Evolutionary conservation across 78 protist genomes (phyloP).

Genomic region (Cyanophora paradoxa): DNA sequence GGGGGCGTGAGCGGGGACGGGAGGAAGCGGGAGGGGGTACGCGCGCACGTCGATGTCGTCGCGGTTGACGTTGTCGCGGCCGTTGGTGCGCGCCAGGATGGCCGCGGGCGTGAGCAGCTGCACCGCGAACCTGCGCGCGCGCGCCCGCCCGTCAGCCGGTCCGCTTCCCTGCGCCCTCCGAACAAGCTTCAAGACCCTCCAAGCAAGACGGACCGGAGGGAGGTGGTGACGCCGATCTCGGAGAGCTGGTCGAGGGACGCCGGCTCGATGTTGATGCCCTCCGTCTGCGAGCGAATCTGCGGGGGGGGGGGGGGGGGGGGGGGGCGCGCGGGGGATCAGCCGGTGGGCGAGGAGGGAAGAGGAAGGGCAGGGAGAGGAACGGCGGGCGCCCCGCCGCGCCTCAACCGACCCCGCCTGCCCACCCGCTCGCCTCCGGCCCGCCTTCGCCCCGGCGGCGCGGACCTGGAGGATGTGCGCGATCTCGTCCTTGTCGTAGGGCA

Average conservation of each 20-base stretch:
- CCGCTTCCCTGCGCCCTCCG: background rate
- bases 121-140: constrained; percentile 73
- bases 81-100: constrained; percentile 78
- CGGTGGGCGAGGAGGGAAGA: background rate
- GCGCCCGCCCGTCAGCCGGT: background rate
- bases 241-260: constrained; percentile 58
- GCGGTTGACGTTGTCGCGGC: constrained; percentile 10
- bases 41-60: constrained; percentile 11
- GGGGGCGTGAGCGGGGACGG: constrained; percentile 51
- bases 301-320: background rate
- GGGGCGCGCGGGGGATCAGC: background rate
- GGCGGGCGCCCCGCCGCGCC: too few relatives aligned
- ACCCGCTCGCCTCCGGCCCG: constrained; percentile 1
- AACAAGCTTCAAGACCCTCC: background rate
- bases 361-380: too few relatives aligned
- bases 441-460: constrained; percentile 1
- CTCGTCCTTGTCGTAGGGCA: constrained; percentile 75
- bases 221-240: constrained; percentile 62
- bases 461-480: constrained; percentile 39
- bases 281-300: background rate
- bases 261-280: background rate
- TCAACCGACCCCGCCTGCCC: constrained; percentile 15
- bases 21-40: background rate
- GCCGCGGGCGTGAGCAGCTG: constrained; percentile 95
- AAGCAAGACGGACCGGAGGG: constrained; percentile 62